These are phyloP conservation scores for Talaromyces amestolkiae DNA, from an alignment of 2,329 filamentous ascomycete species.

Conservation along the genomic window DNA sequence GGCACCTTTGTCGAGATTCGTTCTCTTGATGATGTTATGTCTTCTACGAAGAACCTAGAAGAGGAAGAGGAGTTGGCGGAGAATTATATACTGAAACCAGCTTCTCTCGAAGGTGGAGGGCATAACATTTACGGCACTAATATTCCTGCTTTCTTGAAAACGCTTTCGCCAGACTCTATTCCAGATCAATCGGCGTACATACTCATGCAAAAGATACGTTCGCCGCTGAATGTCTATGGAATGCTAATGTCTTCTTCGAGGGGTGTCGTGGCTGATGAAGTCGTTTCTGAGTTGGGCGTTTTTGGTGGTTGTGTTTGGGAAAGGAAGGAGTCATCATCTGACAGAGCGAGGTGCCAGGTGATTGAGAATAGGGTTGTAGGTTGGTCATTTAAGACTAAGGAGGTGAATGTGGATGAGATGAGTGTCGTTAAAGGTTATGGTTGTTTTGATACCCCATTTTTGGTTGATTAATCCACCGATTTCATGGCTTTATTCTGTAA, in stretches of 20 bases:
- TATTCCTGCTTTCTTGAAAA: conserved; percentile 37
- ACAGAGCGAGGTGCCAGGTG: conserved; percentile 25
- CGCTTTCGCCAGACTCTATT: conserved; percentile 19
- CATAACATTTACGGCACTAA: conserved; percentile 43
- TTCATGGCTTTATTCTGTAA: background rate
- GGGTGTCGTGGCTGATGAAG: conserved; percentile 35
- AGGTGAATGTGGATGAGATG: conserved; percentile 43
- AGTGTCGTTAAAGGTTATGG: conserved; percentile 50
- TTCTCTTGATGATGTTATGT: conserved; percentile 26
- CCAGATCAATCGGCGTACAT: conserved; percentile 35
- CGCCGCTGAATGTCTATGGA: conserved; percentile 30
- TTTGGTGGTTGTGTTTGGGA: conserved; percentile 44
- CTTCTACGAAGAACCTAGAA: conserved; percentile 22
- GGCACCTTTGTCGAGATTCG: conserved; percentile 41
- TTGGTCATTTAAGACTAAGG: conserved; percentile 49
- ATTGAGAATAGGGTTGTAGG: conserved; percentile 35
- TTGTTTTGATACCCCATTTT: conserved; percentile 45
- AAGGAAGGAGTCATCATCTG: background rate
- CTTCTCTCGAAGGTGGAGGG: conserved; percentile 43
- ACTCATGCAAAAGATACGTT: conserved; percentile 43
- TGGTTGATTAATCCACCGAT: conserved; percentile 22
- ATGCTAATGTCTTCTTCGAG: conserved; percentile 31
- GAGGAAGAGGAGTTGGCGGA: conserved; percentile 23
- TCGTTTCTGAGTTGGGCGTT: conserved; percentile 46
- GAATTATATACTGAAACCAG: conserved; percentile 45